phyloP scores from a whole-genome alignment of 495 filamentous ascomycete genomes.

The Astrocystis sublimbata region DNA sequence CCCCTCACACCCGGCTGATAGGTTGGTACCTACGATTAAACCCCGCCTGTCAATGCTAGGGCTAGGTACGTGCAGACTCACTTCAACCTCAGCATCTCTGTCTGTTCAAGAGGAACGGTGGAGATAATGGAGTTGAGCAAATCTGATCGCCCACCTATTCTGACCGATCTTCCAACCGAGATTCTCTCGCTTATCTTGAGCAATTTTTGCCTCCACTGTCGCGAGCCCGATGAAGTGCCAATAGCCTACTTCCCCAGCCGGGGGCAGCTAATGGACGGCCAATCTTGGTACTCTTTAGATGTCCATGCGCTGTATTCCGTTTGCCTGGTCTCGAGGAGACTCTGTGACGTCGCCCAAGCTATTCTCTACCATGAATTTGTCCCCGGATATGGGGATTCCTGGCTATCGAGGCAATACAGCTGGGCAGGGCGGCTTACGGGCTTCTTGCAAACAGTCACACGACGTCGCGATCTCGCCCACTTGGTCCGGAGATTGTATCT shows the following conservation, averaged over 20 bases:
- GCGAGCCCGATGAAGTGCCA: slow-evolving; percentile 6
- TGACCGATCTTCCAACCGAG: slow-evolving; percentile 22
- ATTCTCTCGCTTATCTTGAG: slow-evolving; percentile 22
- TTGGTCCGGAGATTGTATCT: slow-evolving; percentile 13
- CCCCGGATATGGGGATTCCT: slow-evolving; percentile 21
- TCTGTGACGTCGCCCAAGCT: slow-evolving; percentile 18
- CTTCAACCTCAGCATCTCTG: background rate
- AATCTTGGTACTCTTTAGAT: slow-evolving; percentile 23
- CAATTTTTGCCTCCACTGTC: slow-evolving; percentile 25
- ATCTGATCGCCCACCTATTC: slow-evolving; percentile 5
- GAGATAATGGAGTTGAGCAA: slow-evolving; percentile 13
- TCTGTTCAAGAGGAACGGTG: slow-evolving; percentile 6
- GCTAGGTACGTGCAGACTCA: too few species aligned
- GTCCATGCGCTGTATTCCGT: slow-evolving; percentile 14
- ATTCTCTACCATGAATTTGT: slow-evolving; percentile 24
- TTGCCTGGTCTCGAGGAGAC: slow-evolving; percentile 21
- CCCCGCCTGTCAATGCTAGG: too few species aligned
- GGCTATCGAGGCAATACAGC: background rate
- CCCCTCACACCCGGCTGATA: too few species aligned
- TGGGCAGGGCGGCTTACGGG: slow-evolving; percentile 17
- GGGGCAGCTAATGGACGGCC: background rate
- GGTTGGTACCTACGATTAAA: too few species aligned
- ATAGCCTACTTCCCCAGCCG: slow-evolving; percentile 9
- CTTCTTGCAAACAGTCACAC: slow-evolving; percentile 14
- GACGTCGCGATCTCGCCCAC: slow-evolving; percentile 14